A percentile compares a stretch with the other conserved stretches of the same genome.
Evolutionary conservation across 176 grass and related monocot genomes (phyloP).

Genomic region (Triticum timopheevii): DNA sequence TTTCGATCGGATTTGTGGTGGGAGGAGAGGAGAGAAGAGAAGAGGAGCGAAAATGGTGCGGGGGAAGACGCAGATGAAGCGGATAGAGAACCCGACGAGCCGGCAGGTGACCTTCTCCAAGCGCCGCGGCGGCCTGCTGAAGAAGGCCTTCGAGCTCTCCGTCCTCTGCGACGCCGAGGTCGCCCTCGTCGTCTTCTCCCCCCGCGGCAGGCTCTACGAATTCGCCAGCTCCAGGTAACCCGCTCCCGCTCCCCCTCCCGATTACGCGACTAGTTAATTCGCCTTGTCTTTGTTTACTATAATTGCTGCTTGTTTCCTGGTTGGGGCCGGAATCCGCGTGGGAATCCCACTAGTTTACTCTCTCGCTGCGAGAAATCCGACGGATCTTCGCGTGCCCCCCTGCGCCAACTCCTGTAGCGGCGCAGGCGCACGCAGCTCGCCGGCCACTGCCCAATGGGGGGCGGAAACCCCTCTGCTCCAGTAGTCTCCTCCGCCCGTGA

Average conservation of each 20-base stretch:
- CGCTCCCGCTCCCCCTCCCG: too few relatives aligned
- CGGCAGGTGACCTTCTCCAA: constrained; percentile 97
- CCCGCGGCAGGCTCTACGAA: constrained; percentile 70
- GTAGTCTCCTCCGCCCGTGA: neutral
- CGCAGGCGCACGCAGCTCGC: neutral
- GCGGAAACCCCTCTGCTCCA: neutral
- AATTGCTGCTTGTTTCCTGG: neutral
- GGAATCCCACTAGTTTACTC: constrained; percentile 16
- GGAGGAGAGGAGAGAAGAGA: too few relatives aligned
- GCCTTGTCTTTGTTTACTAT: constrained; percentile 20
- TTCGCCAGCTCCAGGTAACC: constrained; percentile 54
- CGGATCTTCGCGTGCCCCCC: constrained; percentile 21
- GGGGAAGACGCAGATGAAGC: constrained; percentile 77
- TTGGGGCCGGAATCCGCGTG: neutral
- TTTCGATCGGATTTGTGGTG: neutral
- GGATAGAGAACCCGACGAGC: constrained; percentile 77
- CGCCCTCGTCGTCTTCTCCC: constrained; percentile 78
- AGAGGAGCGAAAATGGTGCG: constrained; percentile 52
- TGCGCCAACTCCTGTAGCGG: constrained; percentile 30
- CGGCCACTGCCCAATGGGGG: neutral
- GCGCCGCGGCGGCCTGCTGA: constrained; percentile 78
- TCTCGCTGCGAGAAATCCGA: constrained; percentile 23
- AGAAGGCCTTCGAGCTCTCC: constrained; percentile 95
- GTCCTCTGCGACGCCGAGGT: constrained; percentile 94
- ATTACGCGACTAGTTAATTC: neutral